Evolutionary conservation across 768 basidiomycete species (phyloP), one percentile per base, ranked within the genome.

Genomic region (Hericium coralloides): DNA sequence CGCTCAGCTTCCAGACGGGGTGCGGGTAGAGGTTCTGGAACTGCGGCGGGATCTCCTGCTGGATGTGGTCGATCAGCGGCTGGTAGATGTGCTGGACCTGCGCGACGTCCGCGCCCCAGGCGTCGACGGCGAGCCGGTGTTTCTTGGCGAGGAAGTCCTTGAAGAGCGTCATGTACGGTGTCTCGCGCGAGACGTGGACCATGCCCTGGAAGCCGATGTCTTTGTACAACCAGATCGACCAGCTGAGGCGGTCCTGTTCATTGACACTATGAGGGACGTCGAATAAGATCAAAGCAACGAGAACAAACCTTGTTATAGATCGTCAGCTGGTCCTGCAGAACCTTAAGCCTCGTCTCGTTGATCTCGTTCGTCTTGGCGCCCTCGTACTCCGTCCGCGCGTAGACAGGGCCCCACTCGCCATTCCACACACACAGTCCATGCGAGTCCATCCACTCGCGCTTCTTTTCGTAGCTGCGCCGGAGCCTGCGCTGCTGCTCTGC

Each of bases 161-260:
- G 72, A 92, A 78, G 52, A 85, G 79, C 52, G 72, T 79, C 76
- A 85, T 84, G 72, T 89, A 92, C 3, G 85, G 76, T 3, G 88
- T 83, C 14, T 83, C 79, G 12, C 73, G 76, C n/a, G 79, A 78
- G 63, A 84, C 75, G 69, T 87, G 80, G 26, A 87, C 84, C 88
- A 92, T 89, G 38, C 89, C 89, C 71, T 89, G 86, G 77, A 85
- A 87, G n/a, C 87, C 87, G 62, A 88, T 86, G 63, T 89, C 86
- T 63, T 87, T 92, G 79, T 88, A 92, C 18, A 90, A 71, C 91
- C 91, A 92, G 73, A 92, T 92, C 0, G 85, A 84, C 89, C 88
- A 91, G 66, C 81, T 83, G 55, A 85, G 68, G 25, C 79, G 80
- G 62, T 82, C 83, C 82, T 84, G 55, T 20, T 31, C 20, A 18